A percentile compares a stretch with the other conserved stretches of the same genome.
phyloP scores from a whole-genome alignment of 208 protist species.

The Leishmania braziliensis region DNA sequence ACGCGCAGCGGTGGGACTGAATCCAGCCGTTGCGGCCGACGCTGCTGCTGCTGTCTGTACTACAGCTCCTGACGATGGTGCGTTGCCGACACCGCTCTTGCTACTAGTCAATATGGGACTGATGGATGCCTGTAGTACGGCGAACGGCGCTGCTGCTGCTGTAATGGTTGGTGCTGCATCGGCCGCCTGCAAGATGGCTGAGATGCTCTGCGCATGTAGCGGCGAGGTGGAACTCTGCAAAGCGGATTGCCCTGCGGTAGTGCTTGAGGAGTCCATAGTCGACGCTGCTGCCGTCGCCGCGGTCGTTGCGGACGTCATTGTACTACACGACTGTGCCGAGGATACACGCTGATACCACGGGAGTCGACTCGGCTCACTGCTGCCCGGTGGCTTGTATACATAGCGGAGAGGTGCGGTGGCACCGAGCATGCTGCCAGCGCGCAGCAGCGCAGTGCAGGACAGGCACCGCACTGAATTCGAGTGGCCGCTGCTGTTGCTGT shows the following conservation, averaged over 20 bases:
- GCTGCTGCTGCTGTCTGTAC: not conserved
- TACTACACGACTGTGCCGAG: not conserved
- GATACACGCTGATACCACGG: conserved; percentile 54
- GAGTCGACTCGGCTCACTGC: conserved; percentile 38
- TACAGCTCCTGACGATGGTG: not conserved
- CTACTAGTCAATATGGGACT: conserved; percentile 4
- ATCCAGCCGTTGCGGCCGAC: not conserved
- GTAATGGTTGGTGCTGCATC: not conserved
- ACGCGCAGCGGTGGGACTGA: not conserved
- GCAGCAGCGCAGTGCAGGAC: not conserved
- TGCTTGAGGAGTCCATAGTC: not conserved
- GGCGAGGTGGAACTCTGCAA: not conserved
- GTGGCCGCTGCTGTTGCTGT: not conserved
- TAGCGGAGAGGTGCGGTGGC: conserved; percentile 17
- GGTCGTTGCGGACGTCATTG: not conserved
- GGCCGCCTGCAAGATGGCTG: conserved; percentile 14
- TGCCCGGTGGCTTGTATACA: conserved; percentile 67
- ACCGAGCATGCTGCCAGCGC: not conserved
- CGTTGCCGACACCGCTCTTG: conserved; percentile 1
- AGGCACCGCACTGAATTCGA: not conserved
- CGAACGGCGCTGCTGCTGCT: not conserved
- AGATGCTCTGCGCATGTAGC: conserved; percentile 18
- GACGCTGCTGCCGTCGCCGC: not conserved
- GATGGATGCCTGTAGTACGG: not conserved
- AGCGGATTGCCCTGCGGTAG: not conserved